Base-by-base conservation (phyloP, 805 yeast genomes). In the Candida easanensis region DNA sequence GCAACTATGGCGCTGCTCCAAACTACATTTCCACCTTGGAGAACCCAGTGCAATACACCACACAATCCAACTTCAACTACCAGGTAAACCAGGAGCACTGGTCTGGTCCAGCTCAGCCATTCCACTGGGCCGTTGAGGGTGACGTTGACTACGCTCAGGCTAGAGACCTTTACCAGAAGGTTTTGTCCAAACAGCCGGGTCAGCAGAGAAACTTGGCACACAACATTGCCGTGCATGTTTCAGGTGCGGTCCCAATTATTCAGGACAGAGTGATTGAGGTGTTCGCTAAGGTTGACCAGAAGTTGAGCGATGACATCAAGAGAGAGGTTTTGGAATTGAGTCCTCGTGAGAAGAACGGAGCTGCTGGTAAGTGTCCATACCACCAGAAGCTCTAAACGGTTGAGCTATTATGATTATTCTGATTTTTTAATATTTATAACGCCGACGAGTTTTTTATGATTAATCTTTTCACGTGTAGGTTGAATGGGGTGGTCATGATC, bases 201-300 rank as follows among this genome's bases (percentile, higher is more conserved):
- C 96, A 88, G 67, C 97, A 88, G 70, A 77, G 74, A 57, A 79
- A 88, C 56, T 73, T 91, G 61, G 86, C 90, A 38, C 87, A 84
- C 65, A 91, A 91, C 65, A 74, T 91, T 50, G 83, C 95, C 17
- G 82, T 70, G 31, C 97, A 90, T 63, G 84, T 73, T 15, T 52
- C 63, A 15, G 76, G 63, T 52, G 97, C 97, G 25, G 75, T 78
- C 52, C 81, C 85, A 38, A 76, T 74, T 39, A 79, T 89, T 53
- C 96, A 85, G 71, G 88, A 87, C 61, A 70, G 82, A 48, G 95
- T 87, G 23, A 74, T 82, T 57, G 87, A 77, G 48, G 78, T 82
- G 78, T 91, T 89, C 62, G 60, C 74, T 44, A 81, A 82, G 66
- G 95, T 89, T 41, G 76, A 80, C 59, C 74, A 77, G 35, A 79